These are phyloP conservation scores for Komagataella pastoris DNA, from an alignment of 805 yeast species.

Conservation along the genomic window DNA sequence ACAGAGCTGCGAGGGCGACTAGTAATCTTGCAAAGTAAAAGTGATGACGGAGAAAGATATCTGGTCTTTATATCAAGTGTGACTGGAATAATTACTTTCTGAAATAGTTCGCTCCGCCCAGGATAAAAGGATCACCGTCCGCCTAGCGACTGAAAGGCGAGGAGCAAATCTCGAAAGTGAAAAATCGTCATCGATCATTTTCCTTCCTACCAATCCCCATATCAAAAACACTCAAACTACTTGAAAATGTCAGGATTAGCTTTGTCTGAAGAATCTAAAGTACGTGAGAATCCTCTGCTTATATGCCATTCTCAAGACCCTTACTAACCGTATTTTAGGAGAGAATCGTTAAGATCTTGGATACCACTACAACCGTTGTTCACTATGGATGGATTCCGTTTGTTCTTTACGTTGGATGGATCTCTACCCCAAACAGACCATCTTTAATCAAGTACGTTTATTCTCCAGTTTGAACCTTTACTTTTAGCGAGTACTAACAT, in stretches of 20 bases:
- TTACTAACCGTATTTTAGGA: constrained; percentile 33
- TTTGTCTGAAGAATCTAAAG: constrained; percentile 32
- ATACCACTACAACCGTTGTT: constrained; percentile 71
- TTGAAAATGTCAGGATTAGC: constrained; percentile 22
- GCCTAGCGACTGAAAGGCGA: background rate
- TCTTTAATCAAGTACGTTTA: constrained; percentile 39
- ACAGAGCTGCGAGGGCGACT: background rate
- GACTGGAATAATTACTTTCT: background rate
- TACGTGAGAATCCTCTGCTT: constrained; percentile 5
- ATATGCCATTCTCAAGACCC: constrained; percentile 11
- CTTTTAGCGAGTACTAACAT: background rate
- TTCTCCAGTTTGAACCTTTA: background rate
- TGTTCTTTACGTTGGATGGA: constrained; percentile 82
- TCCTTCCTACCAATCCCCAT: background rate
- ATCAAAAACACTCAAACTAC: background rate
- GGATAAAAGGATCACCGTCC: background rate
- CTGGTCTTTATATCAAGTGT: background rate
- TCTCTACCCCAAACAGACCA: constrained; percentile 74
- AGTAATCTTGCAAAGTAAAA: background rate
- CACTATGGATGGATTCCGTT: constrained; percentile 98
- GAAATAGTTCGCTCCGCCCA: background rate
- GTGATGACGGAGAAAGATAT: background rate
- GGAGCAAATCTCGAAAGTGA: background rate
- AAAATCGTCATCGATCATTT: background rate
- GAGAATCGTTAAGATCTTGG: constrained; percentile 74